Percentiles rank a stretch among this genome's conserved stretches.
Evolutionary conservation across 148 eudicot genomes (phyloP).

Genomic region (Oxyria digyna): DNA sequence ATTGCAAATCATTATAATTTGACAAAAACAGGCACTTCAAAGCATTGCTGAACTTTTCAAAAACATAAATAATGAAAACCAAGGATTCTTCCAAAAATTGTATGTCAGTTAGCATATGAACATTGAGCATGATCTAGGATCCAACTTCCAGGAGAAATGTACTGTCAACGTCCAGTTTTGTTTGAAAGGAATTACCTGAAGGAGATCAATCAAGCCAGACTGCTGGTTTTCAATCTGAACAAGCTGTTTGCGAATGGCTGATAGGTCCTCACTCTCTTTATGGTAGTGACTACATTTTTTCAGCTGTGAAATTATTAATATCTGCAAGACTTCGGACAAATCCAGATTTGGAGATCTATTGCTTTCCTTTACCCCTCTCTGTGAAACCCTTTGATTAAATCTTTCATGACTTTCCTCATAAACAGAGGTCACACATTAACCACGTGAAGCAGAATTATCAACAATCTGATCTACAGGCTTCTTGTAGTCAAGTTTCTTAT

Average conservation of each 20-base stretch:
- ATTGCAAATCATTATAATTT: background rate
- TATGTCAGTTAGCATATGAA: background rate
- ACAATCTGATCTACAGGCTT: conserved; percentile 32
- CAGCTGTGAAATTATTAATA: conserved; percentile 27
- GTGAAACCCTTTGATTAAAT: conserved; percentile 15
- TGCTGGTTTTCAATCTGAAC: conserved; percentile 79
- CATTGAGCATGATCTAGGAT: too few relatives aligned
- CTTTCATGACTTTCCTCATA: conserved; percentile 16
- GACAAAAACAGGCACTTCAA: background rate
- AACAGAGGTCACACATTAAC: conserved; percentile 19
- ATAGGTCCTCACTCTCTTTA: conserved; percentile 65
- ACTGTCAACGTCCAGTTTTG: background rate
- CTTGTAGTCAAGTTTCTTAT: conserved; percentile 48
- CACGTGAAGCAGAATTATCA: conserved; percentile 21
- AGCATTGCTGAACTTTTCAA: background rate
- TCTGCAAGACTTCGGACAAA: too few relatives aligned
- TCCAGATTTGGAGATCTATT: conserved; percentile 22
- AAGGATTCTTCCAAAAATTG: background rate
- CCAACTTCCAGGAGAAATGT: background rate
- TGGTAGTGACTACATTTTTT: conserved; percentile 36
- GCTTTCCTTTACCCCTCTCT: conserved; percentile 15
- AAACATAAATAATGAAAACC: background rate
- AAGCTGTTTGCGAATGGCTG: conserved; percentile 72
- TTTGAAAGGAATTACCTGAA: conserved; percentile 47
- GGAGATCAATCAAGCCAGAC: conserved; percentile 64